phyloP scores from a whole-genome alignment of 306 rosid genomes.

The Cercis canadensis region DNA sequence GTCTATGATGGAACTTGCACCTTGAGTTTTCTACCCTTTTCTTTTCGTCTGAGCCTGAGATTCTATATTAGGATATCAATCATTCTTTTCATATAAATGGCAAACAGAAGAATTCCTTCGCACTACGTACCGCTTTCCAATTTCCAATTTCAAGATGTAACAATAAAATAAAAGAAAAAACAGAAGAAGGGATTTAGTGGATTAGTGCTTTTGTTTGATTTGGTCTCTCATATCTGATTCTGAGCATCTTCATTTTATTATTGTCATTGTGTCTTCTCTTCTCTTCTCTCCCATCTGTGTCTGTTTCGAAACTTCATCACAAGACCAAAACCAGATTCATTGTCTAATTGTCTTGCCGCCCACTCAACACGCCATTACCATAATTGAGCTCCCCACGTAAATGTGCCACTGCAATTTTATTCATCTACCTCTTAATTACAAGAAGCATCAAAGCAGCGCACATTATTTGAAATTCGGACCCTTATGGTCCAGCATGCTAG shows the following conservation, averaged over 20 bases:
- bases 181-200: neutral
- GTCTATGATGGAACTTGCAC: slow-evolving; percentile 18
- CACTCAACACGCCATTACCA: slow-evolving; percentile 51
- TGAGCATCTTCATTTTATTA: slow-evolving; percentile 16
- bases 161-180: neutral
- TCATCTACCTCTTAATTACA: neutral
- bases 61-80: slow-evolving; percentile 7
- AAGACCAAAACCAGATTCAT: slow-evolving; percentile 34
- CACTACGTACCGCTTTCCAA: neutral
- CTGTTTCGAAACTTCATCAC: slow-evolving; percentile 16
- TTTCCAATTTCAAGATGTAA: slow-evolving; percentile 16
- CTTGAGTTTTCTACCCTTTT: slow-evolving; percentile 9
- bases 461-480: too few species aligned
- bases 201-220: neutral
- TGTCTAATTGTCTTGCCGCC: slow-evolving; percentile 39
- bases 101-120: slow-evolving; percentile 36
- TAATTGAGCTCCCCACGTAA: slow-evolving; percentile 55
- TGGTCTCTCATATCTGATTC: slow-evolving; percentile 42
- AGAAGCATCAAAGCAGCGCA: too few species aligned
- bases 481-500: too few species aligned
- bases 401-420: slow-evolving; percentile 27
- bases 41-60: slow-evolving; percentile 7
- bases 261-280: too few species aligned
- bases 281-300: neutral
- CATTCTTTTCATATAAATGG: slow-evolving; percentile 24